Evolutionary conservation across 2,329 filamentous ascomycete genomes (phyloP), one percentile per base, ranked within the genome.

Genomic region (Claviceps purpurea): DNA sequence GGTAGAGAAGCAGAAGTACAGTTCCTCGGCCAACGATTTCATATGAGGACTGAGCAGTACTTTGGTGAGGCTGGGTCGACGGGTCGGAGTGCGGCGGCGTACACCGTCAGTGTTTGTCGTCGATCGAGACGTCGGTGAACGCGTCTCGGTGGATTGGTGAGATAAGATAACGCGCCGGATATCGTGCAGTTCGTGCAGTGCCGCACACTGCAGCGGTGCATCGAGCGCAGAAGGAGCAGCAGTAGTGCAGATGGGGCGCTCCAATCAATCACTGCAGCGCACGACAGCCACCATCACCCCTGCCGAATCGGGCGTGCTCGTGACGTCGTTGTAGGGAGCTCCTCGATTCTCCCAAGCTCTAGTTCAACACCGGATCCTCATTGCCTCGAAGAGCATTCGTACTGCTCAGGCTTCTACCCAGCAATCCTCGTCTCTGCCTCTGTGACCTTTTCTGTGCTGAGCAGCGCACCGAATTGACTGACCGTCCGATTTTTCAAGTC

Each of bases 301-400:
- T 26, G 24, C 24, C 24, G 24, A 6, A 26, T 26, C 5, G 24
- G 24, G 24, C 24, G 24, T 26, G 47, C 34, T 18, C 47, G 47
- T 48, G 47, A 48, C 47, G 47, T 48, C 47, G 47, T 47, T 47
- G 26, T 20, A 38, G 50, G 43, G 37, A 47, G 38, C 43, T 42
- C 24, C 40, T 26, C 43, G 38, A 37, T 42, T 24, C 40, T 26
- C 24, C 24, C 18, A 24, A n/a, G 18, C 20, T 18, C 30, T 22
- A 37, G 39, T 8, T 10, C 8, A 20, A 42, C 38, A 26, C 34
- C 24, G 16, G 30, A 43, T 18, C 18, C 22, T 30, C 38, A 30
- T 11, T 39, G 48, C 10, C 39, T 41, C 24, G 39, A 42, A 18
- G 41, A 20, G 41, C 40, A 14, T 16, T 16, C 40, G 18, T 18